Conservation (phyloP, 2,329 filamentous ascomycete genomes). For the Phoma sp. region DNA sequence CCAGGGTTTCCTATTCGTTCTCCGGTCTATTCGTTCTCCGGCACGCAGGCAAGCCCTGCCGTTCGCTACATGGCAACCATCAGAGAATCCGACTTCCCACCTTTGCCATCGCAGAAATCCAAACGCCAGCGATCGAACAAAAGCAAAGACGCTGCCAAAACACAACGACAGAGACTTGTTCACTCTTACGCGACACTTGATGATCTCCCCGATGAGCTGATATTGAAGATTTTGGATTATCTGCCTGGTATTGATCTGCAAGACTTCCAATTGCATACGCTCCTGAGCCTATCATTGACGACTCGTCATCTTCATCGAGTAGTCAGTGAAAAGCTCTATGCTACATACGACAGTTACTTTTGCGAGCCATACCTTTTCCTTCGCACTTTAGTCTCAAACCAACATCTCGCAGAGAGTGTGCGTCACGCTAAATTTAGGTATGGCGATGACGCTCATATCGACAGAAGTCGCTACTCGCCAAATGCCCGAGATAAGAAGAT, state of each 20-base stretch:
- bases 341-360: slow-evolving; percentile 28
- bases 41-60: background rate
- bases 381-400: slow-evolving; percentile 31
- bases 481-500: slow-evolving; percentile 34
- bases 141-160: background rate
- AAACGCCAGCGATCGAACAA: background rate
- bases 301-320: slow-evolving; percentile 32
- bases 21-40: background rate
- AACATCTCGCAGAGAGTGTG: slow-evolving; percentile 24
- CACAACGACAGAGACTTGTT: background rate
- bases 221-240: slow-evolving; percentile 34
- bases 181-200: slow-evolving; percentile 15
- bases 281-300: slow-evolving; percentile 31
- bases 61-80: slow-evolving; percentile 21
- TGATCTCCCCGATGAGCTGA: slow-evolving; percentile 38
- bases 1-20: background rate
- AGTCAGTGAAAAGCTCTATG: slow-evolving; percentile 29
- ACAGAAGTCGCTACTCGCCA: slow-evolving; percentile 19
- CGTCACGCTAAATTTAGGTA: slow-evolving; percentile 23
- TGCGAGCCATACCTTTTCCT: slow-evolving; percentile 39
- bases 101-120: slow-evolving; percentile 22
- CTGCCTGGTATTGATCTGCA: slow-evolving; percentile 25
- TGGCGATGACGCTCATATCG: slow-evolving; percentile 11
- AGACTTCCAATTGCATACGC: slow-evolving; percentile 23
- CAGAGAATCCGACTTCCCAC: slow-evolving; percentile 29